Percentiles rank a stretch among this genome's conserved stretches.
These are phyloP conservation scores for Penicillium steckii DNA, from an alignment of 495 filamentous ascomycete species.

Conservation along the genomic window DNA sequence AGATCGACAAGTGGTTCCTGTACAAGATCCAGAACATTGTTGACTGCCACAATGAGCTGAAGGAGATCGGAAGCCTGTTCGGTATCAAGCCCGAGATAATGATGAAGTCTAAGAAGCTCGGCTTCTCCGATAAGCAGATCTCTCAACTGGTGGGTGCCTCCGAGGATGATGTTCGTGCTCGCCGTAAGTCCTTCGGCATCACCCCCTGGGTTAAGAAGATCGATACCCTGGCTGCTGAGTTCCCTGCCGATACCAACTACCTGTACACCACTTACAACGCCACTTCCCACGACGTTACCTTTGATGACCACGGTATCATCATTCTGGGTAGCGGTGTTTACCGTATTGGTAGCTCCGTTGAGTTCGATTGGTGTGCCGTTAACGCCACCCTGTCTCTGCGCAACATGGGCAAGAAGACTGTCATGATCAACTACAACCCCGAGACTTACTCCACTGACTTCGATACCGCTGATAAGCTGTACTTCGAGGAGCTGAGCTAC, in stretches of 20 bases:
- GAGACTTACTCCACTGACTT: constrained; percentile 90
- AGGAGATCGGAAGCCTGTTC: constrained; percentile 82
- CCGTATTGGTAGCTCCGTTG: constrained; percentile 94
- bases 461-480: constrained; percentile 90
- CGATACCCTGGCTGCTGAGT: constrained; percentile 94
- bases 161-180: constrained; percentile 87
- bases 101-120: constrained; percentile 90
- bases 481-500: constrained; percentile 97
- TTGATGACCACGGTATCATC: constrained; percentile 88
- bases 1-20: constrained; percentile 99
- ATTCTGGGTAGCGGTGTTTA: constrained; percentile 94
- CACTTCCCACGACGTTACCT: constrained; percentile 89
- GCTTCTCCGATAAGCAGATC: constrained; percentile 96
- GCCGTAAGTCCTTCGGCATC: constrained; percentile 82
- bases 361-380: constrained; percentile 99
- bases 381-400: constrained; percentile 84
- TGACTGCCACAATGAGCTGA: constrained; percentile 80
- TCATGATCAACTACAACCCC: constrained; percentile 97
- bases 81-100: constrained; percentile 85
- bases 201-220: constrained; percentile 94
- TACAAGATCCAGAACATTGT: constrained; percentile 97
- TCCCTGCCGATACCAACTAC: constrained; percentile 96
- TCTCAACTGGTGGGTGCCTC: constrained; percentile 77
- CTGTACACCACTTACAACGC: constrained; percentile 99
- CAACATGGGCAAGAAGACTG: constrained; percentile 92